These are phyloP conservation scores for Euptelea pleiosperma DNA, from an alignment of 164 flowering plant species.

Conservation along the genomic window DNA sequence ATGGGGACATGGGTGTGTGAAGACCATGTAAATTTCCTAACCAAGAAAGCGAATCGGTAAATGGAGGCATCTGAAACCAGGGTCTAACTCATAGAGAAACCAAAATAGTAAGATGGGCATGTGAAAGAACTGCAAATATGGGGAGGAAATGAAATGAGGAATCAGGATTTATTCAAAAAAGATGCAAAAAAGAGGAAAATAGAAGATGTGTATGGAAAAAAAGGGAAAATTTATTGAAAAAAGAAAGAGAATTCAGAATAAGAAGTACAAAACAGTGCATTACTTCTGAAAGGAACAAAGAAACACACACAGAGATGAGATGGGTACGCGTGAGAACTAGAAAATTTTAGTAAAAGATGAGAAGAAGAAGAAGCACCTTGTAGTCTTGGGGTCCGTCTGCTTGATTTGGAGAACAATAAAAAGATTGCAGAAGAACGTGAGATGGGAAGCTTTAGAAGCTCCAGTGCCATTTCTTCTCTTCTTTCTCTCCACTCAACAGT, in stretches of 20 bases:
- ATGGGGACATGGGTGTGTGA: too few species aligned
- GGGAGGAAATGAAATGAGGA: too few species aligned
- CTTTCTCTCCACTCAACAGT: neutral
- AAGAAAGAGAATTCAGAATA: neutral
- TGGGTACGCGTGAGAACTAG: too few species aligned
- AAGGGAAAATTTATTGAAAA: too few species aligned
- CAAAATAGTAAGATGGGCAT: neutral
- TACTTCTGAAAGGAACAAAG: neutral
- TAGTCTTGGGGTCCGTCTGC: neutral
- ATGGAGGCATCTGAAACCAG: too few species aligned
- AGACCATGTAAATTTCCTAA: too few species aligned
- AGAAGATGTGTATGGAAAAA: neutral
- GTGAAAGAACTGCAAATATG: neutral
- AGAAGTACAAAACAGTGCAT: neutral
- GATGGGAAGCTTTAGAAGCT: conserved; percentile 11
- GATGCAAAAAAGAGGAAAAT: neutral
- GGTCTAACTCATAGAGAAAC: too few species aligned
- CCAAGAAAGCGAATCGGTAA: too few species aligned
- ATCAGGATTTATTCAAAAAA: too few species aligned
- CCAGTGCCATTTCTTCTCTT: conserved; percentile 3
- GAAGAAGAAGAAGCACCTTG: conserved; percentile 6
- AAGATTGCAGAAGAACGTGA: conserved; percentile 12
- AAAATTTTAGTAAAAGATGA: too few species aligned
- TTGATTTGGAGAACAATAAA: conserved; percentile 9
- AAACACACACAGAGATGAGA: too few species aligned